A percentile compares a stretch with the other conserved stretches of the same genome.
Evolutionary conservation across 225 moss, liverwort and hornwort species (phyloP).

Genomic region (Bryoerythrophyllum caledonicum): DNA sequence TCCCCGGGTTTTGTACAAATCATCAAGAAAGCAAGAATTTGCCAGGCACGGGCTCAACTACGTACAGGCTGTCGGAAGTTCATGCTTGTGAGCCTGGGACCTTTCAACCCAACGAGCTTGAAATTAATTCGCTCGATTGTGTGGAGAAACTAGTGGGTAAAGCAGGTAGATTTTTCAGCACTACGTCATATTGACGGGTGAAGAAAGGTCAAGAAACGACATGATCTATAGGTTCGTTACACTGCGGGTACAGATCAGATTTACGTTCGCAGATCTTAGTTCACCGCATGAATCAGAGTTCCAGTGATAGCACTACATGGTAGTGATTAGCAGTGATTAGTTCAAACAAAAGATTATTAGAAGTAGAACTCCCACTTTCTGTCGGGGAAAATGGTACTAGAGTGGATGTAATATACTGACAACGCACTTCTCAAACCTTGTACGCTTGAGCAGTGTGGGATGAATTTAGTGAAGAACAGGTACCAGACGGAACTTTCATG

Average conservation of each 20-base stretch:
- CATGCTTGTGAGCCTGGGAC: background rate
- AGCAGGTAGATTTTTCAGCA: background rate
- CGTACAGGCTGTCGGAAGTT: constrained; percentile 1
- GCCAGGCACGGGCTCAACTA: constrained; percentile 7
- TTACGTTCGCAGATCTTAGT: background rate
- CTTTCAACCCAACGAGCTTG: background rate
- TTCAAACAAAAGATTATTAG: background rate
- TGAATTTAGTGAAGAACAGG: background rate
- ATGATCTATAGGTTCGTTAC: background rate
- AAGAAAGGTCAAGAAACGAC: background rate
- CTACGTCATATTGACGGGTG: background rate
- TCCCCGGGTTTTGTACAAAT: constrained; percentile 11
- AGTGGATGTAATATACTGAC: background rate
- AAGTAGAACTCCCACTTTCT: background rate
- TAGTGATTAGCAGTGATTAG: background rate
- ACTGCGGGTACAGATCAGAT: background rate
- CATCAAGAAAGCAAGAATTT: constrained; percentile 1
- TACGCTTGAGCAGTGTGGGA: background rate
- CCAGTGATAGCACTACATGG: background rate
- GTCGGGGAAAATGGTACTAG: background rate
- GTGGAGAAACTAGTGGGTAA: background rate
- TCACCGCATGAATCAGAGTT: background rate
- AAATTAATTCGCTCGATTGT: background rate
- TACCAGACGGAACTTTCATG: background rate
- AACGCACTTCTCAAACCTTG: background rate